A percentile compares a stretch with the other conserved stretches of the same genome.
phyloP scores from a whole-genome alignment of 176 grass and related monocot species.

The Canna indica region DNA sequence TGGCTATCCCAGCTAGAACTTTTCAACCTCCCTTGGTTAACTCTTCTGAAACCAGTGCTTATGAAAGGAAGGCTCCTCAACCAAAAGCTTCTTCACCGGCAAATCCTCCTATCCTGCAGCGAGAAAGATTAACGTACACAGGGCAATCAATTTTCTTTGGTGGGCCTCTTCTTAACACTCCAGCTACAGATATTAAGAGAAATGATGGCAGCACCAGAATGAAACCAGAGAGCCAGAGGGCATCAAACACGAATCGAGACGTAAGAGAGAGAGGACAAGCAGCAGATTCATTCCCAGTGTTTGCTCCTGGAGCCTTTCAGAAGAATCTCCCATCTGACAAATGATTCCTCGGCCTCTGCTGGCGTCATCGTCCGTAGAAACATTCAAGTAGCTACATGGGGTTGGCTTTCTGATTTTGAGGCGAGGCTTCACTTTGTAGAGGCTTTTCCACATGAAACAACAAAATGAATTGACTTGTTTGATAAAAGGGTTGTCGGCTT shows the following conservation, averaged over 20 bases:
- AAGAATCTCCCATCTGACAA: conserved; percentile 43
- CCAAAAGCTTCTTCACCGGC: conserved; percentile 29
- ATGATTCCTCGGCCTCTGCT: conserved; percentile 21
- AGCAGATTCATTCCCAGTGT: conserved; percentile 59
- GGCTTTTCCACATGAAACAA: too few species aligned
- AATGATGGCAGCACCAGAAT: background rate
- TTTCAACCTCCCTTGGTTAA: conserved; percentile 31
- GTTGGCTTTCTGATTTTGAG: background rate
- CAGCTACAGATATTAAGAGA: conserved; percentile 19
- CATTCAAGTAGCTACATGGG: background rate
- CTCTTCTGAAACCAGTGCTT: conserved; percentile 33
- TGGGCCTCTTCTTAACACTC: conserved; percentile 62
- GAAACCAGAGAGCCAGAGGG: conserved; percentile 44
- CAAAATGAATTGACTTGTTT: background rate
- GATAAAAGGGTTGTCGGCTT: background rate
- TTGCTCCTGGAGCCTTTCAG: conserved; percentile 52
- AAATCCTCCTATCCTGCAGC: conserved; percentile 30
- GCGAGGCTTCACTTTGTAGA: background rate
- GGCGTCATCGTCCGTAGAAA: background rate
- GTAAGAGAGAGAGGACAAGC: conserved; percentile 34
- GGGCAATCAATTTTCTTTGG: conserved; percentile 93
- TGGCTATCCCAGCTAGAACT: conserved; percentile 24
- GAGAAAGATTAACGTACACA: conserved; percentile 58
- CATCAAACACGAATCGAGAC: conserved; percentile 35
- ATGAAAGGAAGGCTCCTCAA: conserved; percentile 29